Evolutionary conservation across 495 filamentous ascomycete species (phyloP).

Genomic region (Aspergillus sclerotioniger): DNA sequence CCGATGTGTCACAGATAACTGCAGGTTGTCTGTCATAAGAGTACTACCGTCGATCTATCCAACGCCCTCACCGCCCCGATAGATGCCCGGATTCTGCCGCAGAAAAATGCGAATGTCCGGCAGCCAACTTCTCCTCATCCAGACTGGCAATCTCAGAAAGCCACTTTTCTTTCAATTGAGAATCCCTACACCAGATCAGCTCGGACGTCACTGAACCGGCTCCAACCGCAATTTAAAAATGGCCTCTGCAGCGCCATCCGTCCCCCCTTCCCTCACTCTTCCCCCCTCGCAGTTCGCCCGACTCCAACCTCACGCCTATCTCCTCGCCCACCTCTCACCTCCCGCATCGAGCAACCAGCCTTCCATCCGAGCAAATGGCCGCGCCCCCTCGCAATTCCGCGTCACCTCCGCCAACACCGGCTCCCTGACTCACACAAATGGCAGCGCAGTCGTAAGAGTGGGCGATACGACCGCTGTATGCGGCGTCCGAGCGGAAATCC

Average conservation of each 20-base stretch:
- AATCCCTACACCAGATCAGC: not conserved
- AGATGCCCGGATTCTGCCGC: conserved; percentile 1
- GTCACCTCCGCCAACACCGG: conserved; percentile 69
- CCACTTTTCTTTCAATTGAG: not conserved
- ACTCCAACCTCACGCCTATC: conserved; percentile 83
- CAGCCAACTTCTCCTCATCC: not conserved
- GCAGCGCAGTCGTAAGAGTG: conserved; percentile 79
- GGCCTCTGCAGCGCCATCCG: conserved; percentile 22
- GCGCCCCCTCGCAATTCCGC: conserved; percentile 66
- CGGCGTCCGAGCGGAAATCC: conserved; percentile 81
- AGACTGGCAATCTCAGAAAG: not conserved
- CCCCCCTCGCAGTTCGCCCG: conserved; percentile 83
- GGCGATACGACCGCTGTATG: conserved; percentile 92
- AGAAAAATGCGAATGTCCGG: not conserved
- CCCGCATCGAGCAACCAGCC: conserved; percentile 49
- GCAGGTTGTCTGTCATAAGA: too few species aligned
- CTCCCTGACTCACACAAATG: conserved; percentile 81
- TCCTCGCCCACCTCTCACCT: conserved; percentile 80
- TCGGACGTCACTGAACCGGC: not conserved
- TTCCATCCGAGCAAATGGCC: conserved; percentile 75
- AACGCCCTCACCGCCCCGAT: not conserved
- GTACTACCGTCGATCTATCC: not conserved
- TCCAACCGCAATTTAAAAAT: conserved; percentile 11
- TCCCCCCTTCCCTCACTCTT: conserved; percentile 59
- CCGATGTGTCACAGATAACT: too few species aligned